Conservation (phyloP, 805 yeast species). For the Peterozyma toletana region DNA sequence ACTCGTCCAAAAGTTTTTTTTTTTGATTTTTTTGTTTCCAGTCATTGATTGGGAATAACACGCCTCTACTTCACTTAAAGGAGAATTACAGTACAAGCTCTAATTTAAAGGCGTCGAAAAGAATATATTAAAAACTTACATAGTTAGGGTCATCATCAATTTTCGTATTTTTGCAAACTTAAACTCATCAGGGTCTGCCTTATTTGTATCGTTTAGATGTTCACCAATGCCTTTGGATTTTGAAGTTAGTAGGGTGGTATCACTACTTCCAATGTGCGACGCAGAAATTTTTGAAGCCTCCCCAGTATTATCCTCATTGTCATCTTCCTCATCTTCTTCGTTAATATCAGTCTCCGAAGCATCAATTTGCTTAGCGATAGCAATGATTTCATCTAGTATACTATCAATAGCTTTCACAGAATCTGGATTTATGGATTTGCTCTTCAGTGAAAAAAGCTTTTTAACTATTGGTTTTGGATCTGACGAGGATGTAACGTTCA, state of each 20-base stretch:
- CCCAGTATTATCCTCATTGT: too few relatives aligned
- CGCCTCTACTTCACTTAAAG: too few relatives aligned
- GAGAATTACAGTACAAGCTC: too few relatives aligned
- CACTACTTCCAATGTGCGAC: too few relatives aligned
- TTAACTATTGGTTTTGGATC: neutral
- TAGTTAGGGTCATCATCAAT: neutral
- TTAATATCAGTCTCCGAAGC: too few relatives aligned
- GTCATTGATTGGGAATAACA: too few relatives aligned
- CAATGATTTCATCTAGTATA: conserved; percentile 2
- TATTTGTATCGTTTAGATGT: neutral
- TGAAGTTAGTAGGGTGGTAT: too few relatives aligned
- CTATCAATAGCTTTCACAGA: conserved; percentile 1
- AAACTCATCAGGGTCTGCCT: neutral
- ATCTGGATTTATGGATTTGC: neutral
- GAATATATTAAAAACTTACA: too few relatives aligned
- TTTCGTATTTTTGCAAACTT: neutral
- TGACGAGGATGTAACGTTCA: neutral
- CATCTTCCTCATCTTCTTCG: too few relatives aligned
- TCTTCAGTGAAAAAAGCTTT: conserved; percentile 5
- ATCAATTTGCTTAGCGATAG: conserved; percentile 2
- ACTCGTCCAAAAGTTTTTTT: conserved; percentile 43
- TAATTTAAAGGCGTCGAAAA: too few relatives aligned
- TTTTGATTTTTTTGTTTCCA: too few relatives aligned
- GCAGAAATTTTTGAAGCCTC: too few relatives aligned
- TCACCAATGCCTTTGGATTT: neutral